Conservation (phyloP, 2,329 filamentous ascomycete species). For the Scytalidium sp. region DNA sequence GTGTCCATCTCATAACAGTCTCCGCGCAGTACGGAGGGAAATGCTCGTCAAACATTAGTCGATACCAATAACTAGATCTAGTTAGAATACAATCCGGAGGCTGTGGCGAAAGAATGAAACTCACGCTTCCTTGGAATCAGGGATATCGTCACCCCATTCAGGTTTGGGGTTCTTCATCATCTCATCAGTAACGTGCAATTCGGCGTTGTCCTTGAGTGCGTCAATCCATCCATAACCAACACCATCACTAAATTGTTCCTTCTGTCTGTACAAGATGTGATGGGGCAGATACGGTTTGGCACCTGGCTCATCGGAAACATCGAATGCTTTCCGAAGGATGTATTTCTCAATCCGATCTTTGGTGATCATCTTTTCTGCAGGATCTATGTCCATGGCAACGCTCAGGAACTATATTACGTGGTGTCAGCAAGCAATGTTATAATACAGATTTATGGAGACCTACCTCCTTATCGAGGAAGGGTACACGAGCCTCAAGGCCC, state of each 20-base stretch:
- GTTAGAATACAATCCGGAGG: conserved; percentile 7
- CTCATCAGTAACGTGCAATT: conserved; percentile 87
- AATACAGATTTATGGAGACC: conserved; percentile 16
- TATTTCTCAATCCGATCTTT: conserved; percentile 88
- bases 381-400: conserved; percentile 89
- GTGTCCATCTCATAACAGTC: conserved; percentile 95
- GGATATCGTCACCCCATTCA: conserved; percentile 90
- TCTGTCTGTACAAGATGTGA: conserved; percentile 95
- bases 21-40: conserved; percentile 89
- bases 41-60: conserved; percentile 97
- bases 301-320: conserved; percentile 82
- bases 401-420: conserved; percentile 70
- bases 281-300: conserved; percentile 87
- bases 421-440: conserved; percentile 1
- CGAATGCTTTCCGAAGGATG: conserved; percentile 96
- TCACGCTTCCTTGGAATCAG: conserved; percentile 94
- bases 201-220: conserved; percentile 90
- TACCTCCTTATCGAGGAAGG: conserved; percentile 91
- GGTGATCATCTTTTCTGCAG: conserved; percentile 92
- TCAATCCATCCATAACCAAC: conserved; percentile 99
- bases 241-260: conserved; percentile 99
- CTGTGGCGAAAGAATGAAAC: conserved; percentile 27
- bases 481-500: conserved; percentile 96
- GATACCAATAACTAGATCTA: conserved; percentile 80
- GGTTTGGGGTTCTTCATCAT: conserved; percentile 98